Evolutionary conservation across 495 filamentous ascomycete species (phyloP), one percentile per base, ranked within the genome.

Genomic region (Penicillium cataractarum): DNA sequence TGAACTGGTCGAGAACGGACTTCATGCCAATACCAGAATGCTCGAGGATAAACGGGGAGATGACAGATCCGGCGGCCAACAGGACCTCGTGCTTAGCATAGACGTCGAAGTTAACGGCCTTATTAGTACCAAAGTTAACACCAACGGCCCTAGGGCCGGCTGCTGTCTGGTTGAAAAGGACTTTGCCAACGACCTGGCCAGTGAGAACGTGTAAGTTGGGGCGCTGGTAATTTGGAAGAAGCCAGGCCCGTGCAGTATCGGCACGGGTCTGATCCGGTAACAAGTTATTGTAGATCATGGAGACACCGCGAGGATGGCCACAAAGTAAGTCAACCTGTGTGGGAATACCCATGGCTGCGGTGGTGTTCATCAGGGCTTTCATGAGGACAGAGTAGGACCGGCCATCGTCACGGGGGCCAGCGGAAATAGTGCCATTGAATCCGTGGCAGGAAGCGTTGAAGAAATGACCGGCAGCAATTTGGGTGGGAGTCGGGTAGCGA

Each of bases 31-130:
- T 42, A 42, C 39, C 39, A 19, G 39, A 42, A 19, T 42, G 39
- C 39, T 42, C 39, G 17, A 42, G 39, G 39, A 42, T 42, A 4
- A 62, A 74, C 63, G 84, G 84, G 0, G 82, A 79, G 71, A 84
- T 80, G 59, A 82, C 76, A 21, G 82, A 75, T 27, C 85, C 85
- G 17, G 83, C 83, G 1, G 83, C 76, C 33, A 87, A 58, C 55
- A 87, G 82, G 32, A 86, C 82, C 61, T 87, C 85, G 26, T 74
- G 74, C 19, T 71, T 71, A 9, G 76, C 77, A 21, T 58, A 65
- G 26, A 75, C 76, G 17, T 72, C 66, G 62, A 76, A 71, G 19
- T 69, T 61, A 42, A 66, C 56, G 12, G 50, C 63, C 17, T 65
- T 60, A 58, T 73, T 61, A 6, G 55, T 74, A n/a, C 72, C 72